Evolutionary conservation across 768 basidiomycete species (phyloP).

Genomic region (Lactarius sanguifluus): DNA sequence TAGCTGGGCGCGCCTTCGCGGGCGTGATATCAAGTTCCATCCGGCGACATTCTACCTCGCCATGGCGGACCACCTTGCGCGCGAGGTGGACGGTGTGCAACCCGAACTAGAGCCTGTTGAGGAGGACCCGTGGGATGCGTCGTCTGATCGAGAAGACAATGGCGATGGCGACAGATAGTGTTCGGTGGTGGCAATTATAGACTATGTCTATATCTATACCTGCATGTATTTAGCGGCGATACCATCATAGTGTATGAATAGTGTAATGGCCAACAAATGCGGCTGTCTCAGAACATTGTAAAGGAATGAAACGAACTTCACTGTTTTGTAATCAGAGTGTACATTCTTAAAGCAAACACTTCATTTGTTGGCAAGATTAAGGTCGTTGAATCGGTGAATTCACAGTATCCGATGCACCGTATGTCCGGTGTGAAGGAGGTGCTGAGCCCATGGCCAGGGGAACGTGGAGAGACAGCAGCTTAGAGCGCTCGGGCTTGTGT

Average conservation of each 20-base stretch:
- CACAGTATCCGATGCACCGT: background rate
- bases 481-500: background rate
- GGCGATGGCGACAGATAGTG: slow-evolving; percentile 1
- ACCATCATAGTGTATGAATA: slow-evolving; percentile 13
- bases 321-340: background rate
- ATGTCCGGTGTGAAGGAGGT: background rate
- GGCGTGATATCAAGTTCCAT: slow-evolving; percentile 87
- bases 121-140: slow-evolving; percentile 31
- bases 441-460: background rate
- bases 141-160: slow-evolving; percentile 26
- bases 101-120: slow-evolving; percentile 13
- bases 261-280: background rate
- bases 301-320: background rate
- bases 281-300: background rate
- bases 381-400: too few species aligned
- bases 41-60: slow-evolving; percentile 91
- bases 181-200: background rate
- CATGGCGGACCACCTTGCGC: slow-evolving; percentile 74
- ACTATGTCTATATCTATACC: slow-evolving; percentile 5
- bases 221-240: slow-evolving; percentile 9
- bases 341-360: background rate
- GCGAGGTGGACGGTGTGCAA: slow-evolving; percentile 65
- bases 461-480: background rate
- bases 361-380: background rate
- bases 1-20: slow-evolving; percentile 86